Conservation (phyloP, 2,329 filamentous ascomycete species). For the Ophiostoma pallidulum region DNA sequence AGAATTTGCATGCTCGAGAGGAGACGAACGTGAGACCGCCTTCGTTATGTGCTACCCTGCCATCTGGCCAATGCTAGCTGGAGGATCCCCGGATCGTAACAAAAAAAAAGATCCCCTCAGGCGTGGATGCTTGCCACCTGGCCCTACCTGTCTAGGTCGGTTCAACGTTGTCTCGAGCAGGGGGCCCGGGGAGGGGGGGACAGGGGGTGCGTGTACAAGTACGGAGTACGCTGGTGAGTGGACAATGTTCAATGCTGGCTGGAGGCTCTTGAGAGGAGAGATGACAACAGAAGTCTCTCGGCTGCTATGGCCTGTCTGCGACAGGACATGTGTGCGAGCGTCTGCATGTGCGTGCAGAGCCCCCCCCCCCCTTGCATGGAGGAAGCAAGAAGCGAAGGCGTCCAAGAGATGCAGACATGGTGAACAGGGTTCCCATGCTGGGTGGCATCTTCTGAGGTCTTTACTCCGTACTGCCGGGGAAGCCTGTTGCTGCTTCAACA, state of each 20-base stretch:
- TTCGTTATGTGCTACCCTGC: conserved; percentile 12
- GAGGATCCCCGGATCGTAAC: conserved; percentile 13
- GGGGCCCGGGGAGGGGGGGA: neutral
- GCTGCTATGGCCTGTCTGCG: neutral
- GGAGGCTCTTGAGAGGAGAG: neutral
- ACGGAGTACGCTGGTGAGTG: neutral
- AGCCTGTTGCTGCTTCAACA: no score
- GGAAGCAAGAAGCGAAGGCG: no score
- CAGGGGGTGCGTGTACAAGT: neutral
- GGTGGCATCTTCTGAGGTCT: neutral
- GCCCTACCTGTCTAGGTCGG: neutral
- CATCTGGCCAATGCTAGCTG: conserved; percentile 9
- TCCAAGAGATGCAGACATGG: neutral
- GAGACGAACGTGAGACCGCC: conserved; percentile 16
- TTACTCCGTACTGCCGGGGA: no score
- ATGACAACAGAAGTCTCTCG: neutral
- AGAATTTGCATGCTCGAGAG: conserved; percentile 18
- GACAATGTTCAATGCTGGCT: neutral
- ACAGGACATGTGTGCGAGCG: neutral
- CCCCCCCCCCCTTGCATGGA: no score
- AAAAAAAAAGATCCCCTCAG: conserved; percentile 2
- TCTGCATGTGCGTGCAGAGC: neutral
- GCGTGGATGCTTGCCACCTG: conserved; percentile 2
- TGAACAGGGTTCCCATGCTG: no score
- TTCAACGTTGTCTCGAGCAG: neutral